phyloP scores from a whole-genome alignment of 2,329 filamentous ascomycete species.

The Fusarium luffae region DNA sequence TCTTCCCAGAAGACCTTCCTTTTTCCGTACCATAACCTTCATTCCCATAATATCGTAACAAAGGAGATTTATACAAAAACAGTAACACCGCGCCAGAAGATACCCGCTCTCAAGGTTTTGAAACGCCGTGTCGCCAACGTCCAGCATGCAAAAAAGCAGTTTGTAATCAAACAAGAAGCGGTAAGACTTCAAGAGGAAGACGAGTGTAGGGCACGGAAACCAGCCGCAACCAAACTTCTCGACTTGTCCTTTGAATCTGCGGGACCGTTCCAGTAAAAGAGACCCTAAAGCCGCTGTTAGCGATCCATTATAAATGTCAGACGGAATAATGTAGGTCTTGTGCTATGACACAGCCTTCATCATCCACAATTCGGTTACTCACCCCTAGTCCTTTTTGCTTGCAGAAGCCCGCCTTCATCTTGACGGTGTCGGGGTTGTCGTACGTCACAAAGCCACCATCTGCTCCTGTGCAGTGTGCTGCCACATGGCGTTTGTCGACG shows the following conservation, averaged over 20 bases:
- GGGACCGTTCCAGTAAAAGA: conserved; percentile 87
- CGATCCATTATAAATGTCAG: conserved; percentile 15
- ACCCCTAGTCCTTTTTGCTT: conserved; percentile 76
- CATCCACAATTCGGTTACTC: conserved; percentile 47
- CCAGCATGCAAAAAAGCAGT: conserved; percentile 30
- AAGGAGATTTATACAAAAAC: conserved; percentile 10
- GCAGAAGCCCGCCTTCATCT: conserved; percentile 79
- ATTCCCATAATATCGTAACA: conserved; percentile 10
- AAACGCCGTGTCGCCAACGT: conserved; percentile 37
- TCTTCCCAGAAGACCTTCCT: conserved; percentile 29
- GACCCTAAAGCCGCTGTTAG: conserved; percentile 61
- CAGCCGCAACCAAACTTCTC: conserved; percentile 67
- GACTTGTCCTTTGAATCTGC: conserved; percentile 71
- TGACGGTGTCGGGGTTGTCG: conserved; percentile 81
- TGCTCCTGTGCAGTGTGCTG: conserved; percentile 77
- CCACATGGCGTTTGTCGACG: conserved; percentile 73
- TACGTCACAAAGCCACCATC: conserved; percentile 84
- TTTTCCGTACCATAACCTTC: conserved; percentile 32
- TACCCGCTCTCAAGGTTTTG: conserved; percentile 30
- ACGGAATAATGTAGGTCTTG: conserved; percentile 14
- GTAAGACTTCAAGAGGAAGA: conserved; percentile 45
- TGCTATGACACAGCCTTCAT: conserved; percentile 17
- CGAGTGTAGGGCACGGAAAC: conserved; percentile 67
- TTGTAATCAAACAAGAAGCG: conserved; percentile 19
- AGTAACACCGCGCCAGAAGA: conserved; percentile 31